phyloP scores from a whole-genome alignment of 1,139 yeast genomes.

The Diutina catenulata region DNA sequence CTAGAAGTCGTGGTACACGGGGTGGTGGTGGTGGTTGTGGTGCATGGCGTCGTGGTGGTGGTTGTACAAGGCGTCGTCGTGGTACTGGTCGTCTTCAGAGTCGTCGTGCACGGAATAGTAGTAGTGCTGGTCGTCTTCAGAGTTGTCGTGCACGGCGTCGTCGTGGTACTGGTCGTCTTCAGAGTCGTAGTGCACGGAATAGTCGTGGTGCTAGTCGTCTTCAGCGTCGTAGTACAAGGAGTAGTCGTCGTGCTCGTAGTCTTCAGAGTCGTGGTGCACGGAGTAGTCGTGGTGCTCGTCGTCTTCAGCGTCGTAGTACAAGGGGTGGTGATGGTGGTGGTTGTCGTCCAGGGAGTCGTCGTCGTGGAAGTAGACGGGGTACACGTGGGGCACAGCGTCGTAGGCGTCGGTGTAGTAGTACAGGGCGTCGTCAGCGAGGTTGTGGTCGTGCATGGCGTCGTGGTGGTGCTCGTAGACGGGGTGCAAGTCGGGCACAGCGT shows the following conservation, averaged over 20 bases:
- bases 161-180: constrained; percentile 7
- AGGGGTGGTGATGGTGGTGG: neutral
- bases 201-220: neutral
- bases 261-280: constrained; percentile 6
- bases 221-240: constrained; percentile 7
- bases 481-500: constrained; percentile 25
- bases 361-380: constrained; percentile 6
- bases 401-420: constrained; percentile 5
- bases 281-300: constrained; percentile 8
- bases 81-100: constrained; percentile 5
- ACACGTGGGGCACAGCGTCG: constrained; percentile 5
- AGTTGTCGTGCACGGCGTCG: neutral
- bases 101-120: constrained; percentile 7
- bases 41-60: neutral
- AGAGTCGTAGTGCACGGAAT: constrained; percentile 12
- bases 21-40: constrained; percentile 9
- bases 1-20: constrained; percentile 10
- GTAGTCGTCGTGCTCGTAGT: constrained; percentile 5
- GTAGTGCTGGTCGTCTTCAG: constrained; percentile 11
- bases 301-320: constrained; percentile 9
- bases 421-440: constrained; percentile 5
- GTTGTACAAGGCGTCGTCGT: constrained; percentile 6
- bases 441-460: constrained; percentile 7
- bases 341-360: constrained; percentile 13
- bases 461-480: constrained; percentile 6